Conservation (phyloP, 176 grass and related monocot genomes). For the Oryza nivara region DNA sequence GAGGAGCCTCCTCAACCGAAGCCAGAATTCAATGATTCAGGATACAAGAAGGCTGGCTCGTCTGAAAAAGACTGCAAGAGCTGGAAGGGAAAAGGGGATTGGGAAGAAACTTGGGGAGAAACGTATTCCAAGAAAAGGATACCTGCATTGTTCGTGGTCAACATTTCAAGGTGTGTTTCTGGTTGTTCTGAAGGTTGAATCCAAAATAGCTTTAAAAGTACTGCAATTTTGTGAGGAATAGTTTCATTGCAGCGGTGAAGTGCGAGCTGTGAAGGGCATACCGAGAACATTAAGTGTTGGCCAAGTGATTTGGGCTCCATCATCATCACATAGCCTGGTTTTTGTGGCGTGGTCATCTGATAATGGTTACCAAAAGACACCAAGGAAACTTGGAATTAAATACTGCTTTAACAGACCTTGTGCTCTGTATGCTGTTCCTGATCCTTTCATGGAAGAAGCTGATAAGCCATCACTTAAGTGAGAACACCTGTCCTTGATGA, state of each 20-base stretch:
- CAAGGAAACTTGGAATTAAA: constrained; percentile 96
- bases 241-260: constrained; percentile 62
- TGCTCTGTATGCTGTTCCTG: constrained; percentile 66
- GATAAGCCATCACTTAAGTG: constrained; percentile 40
- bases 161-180: constrained; percentile 64
- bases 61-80: constrained; percentile 76
- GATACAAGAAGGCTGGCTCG: constrained; percentile 73
- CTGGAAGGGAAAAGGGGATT: constrained; percentile 97
- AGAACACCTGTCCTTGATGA: constrained; percentile 32
- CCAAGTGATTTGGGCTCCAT: constrained; percentile 90
- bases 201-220: constrained; percentile 22
- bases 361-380: constrained; percentile 71
- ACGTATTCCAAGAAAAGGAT: constrained; percentile 88
- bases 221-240: constrained; percentile 13
- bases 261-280: constrained; percentile 76
- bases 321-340: constrained; percentile 64
- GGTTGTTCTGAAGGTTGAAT: constrained; percentile 19
- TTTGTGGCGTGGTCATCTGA: constrained; percentile 94
- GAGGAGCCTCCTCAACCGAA: constrained; percentile 80
- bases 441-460: constrained; percentile 68
- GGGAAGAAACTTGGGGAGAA: constrained; percentile 92
- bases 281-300: constrained; percentile 80
- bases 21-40: constrained; percentile 72
- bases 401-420: constrained; percentile 95
- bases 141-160: constrained; percentile 77